These are phyloP conservation scores for Aspergillus sojae DNA, from an alignment of 2,329 filamentous ascomycete genomes.

Conservation along the genomic window DNA sequence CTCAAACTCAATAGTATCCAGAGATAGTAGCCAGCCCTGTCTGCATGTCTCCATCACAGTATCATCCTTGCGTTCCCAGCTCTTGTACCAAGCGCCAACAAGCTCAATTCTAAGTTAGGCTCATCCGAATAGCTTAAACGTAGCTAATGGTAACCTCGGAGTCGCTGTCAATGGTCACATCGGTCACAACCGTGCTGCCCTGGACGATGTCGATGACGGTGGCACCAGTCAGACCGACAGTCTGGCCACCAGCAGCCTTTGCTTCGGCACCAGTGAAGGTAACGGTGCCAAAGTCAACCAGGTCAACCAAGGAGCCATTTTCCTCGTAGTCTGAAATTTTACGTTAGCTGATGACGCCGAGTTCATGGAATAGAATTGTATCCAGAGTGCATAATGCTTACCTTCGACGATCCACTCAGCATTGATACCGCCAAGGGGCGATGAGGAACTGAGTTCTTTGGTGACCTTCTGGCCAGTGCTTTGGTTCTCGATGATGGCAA, in stretches of 20 bases:
- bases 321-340: conserved; percentile 42
- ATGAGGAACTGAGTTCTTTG: conserved; percentile 22
- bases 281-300: conserved; percentile 53
- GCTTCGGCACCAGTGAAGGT: conserved; percentile 48
- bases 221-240: conserved; percentile 39
- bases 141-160: conserved; percentile 29
- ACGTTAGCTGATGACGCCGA: neutral
- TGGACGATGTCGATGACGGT: conserved; percentile 52
- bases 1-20: neutral
- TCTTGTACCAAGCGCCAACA: neutral
- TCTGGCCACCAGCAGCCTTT: conserved; percentile 26
- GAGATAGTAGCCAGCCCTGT: neutral
- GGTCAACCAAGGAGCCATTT: conserved; percentile 42
- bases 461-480: conserved; percentile 53
- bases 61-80: neutral
- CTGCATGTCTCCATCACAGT: neutral
- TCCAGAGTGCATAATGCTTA: neutral
- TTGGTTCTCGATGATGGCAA: conserved; percentile 53
- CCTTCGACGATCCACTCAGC: conserved; percentile 59
- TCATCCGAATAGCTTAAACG: conserved; percentile 1
- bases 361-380: neutral
- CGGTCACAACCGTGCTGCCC: conserved; percentile 39
- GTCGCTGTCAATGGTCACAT: conserved; percentile 22
- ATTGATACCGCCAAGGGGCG: conserved; percentile 55
- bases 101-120: neutral